Evolutionary conservation across 805 yeast genomes (phyloP).

Genomic region (Metschnikowia bowlesiae): DNA sequence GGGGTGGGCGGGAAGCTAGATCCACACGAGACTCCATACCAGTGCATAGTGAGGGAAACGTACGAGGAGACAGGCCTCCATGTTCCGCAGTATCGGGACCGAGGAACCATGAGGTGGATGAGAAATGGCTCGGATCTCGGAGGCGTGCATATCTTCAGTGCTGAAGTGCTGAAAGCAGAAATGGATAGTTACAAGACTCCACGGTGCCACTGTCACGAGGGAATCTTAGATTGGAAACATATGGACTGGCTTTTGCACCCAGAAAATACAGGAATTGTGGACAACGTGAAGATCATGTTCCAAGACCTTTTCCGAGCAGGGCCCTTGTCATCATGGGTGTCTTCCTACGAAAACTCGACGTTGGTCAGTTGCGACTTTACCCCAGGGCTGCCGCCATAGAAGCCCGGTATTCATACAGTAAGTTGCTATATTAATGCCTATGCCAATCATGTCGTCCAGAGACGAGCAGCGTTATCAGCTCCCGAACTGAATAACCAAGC

Average conservation of each 20-base stretch:
- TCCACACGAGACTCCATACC: constrained; percentile 29
- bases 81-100: constrained; percentile 23
- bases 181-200: constrained; percentile 28
- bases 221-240: constrained; percentile 40
- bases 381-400: background rate
- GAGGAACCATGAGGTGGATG: constrained; percentile 37
- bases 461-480: constrained; percentile 91
- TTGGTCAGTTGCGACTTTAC: constrained; percentile 13
- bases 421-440: constrained; percentile 7
- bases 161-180: constrained; percentile 23
- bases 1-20: constrained; percentile 45
- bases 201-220: constrained; percentile 30
- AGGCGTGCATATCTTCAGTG: constrained; percentile 40
- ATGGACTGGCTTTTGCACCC: constrained; percentile 32
- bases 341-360: constrained; percentile 19
- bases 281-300: constrained; percentile 28
- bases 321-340: constrained; percentile 22
- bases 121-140: constrained; percentile 24
- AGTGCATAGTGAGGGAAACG: constrained; percentile 41
- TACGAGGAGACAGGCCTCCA: constrained; percentile 38
- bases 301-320: constrained; percentile 22
- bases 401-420: background rate
- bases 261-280: constrained; percentile 39
- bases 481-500: constrained; percentile 98
- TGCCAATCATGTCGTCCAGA: constrained; percentile 77